These are phyloP conservation scores for Puccinellia tenuiflora DNA, from an alignment of 176 grass and related monocot genomes.

Conservation along the genomic window DNA sequence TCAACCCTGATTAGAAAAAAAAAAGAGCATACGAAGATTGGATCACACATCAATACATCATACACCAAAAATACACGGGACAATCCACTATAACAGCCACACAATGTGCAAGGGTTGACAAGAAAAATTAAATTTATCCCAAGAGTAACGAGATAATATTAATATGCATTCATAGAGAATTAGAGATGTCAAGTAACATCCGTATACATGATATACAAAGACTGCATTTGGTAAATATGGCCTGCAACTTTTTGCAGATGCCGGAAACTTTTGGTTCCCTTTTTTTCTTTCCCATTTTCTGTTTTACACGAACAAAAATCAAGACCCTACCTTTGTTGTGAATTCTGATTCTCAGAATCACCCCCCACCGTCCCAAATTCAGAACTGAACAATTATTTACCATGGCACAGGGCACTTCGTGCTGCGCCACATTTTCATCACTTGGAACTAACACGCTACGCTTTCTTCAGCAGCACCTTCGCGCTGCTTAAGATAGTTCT, in stretches of 20 bases:
- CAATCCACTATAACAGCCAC: background rate
- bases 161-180: background rate
- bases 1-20: background rate
- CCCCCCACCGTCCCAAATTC: slow-evolving; percentile 19
- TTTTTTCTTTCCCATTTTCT: background rate
- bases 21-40: background rate
- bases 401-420: slow-evolving; percentile 51
- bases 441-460: slow-evolving; percentile 33
- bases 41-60: background rate
- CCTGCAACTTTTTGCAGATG: slow-evolving; percentile 38
- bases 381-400: slow-evolving; percentile 62
- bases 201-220: slow-evolving; percentile 34
- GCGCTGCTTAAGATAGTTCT: slow-evolving; percentile 34
- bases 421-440: slow-evolving; percentile 44
- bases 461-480: slow-evolving; percentile 38
- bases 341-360: slow-evolving; percentile 44
- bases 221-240: slow-evolving; percentile 13
- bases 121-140: background rate
- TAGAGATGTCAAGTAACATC: slow-evolving; percentile 14
- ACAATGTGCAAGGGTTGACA: background rate
- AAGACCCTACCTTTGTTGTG: slow-evolving; percentile 41
- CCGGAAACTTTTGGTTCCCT: background rate
- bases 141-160: background rate
- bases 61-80: background rate
- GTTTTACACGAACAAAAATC: background rate